Evolutionary conservation across 345 rosid species (phyloP).

Genomic region (Eucalyptus globulus): DNA sequence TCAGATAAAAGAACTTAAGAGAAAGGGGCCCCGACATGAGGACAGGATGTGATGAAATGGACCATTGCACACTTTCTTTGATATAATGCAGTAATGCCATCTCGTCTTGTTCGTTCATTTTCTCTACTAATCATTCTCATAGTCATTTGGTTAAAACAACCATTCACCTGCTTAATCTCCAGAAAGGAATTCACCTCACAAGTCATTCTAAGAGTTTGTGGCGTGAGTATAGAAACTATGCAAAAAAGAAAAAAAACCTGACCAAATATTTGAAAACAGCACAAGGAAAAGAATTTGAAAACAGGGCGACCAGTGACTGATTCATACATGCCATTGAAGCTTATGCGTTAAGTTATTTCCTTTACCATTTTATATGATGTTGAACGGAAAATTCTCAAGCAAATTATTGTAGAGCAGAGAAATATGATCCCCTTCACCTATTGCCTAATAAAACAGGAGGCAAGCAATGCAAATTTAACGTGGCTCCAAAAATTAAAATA

Average conservation of each 20-base stretch:
- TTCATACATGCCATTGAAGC: background rate
- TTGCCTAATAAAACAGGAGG: background rate
- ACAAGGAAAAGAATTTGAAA: background rate
- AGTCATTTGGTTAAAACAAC: background rate
- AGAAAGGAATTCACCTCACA: background rate
- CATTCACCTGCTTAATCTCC: background rate
- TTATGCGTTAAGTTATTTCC: background rate
- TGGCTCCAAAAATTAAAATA: too few species aligned
- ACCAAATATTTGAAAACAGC: background rate
- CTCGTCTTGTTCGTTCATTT: background rate
- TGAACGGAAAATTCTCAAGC: background rate
- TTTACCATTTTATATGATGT: background rate
- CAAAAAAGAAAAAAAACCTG: background rate
- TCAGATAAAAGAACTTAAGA: background rate
- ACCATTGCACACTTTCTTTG: rapidly evolving
- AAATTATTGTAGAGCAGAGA: background rate
- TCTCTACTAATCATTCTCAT: background rate
- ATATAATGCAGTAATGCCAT: background rate
- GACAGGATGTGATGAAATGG: too few species aligned
- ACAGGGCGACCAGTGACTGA: background rate
- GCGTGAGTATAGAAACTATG: background rate
- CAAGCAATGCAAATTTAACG: background rate
- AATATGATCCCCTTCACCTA: background rate
- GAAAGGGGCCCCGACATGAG: too few species aligned
- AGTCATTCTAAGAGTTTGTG: background rate